Conservation (phyloP, 1,284 basidiomycete species). For the Pascua sp. region DNA sequence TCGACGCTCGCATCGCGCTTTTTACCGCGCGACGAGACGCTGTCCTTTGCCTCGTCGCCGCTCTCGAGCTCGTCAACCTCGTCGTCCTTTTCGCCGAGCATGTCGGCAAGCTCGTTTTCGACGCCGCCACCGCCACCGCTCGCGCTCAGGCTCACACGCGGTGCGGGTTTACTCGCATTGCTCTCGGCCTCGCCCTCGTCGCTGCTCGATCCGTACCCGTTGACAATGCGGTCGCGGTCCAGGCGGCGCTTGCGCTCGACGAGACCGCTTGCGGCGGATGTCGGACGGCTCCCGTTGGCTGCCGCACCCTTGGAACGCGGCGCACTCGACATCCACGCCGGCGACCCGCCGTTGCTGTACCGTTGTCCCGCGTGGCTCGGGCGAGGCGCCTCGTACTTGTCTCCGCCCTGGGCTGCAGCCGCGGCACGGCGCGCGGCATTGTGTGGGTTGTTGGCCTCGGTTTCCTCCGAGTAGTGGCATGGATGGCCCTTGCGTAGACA, state of each 20-base stretch:
- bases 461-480: slow-evolving; percentile 39
- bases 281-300: slow-evolving; percentile 6
- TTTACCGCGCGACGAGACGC: slow-evolving; percentile 19
- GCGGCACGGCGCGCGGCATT: slow-evolving; percentile 11
- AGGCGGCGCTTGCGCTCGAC: slow-evolving; percentile 20
- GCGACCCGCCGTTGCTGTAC: slow-evolving; percentile 12
- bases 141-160: neutral
- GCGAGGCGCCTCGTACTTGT: slow-evolving; percentile 5
- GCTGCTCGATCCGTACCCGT: slow-evolving; percentile 34
- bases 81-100: slow-evolving; percentile 25
- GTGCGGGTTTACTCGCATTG: neutral
- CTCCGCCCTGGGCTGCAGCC: neutral
- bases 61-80: slow-evolving; percentile 36
- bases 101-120: slow-evolving; percentile 28
- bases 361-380: neutral
- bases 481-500: slow-evolving; percentile 35
- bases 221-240: slow-evolving; percentile 31
- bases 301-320: slow-evolving; percentile 11
- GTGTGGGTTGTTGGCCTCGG: slow-evolving; percentile 26
- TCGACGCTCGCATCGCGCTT: slow-evolving; percentile 30
- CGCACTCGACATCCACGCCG: slow-evolving; percentile 18
- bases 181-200: slow-evolving; percentile 15
- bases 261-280: slow-evolving; percentile 12
- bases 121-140: slow-evolving; percentile 7
- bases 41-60: slow-evolving; percentile 20